Evolutionary conservation across 768 basidiomycete genomes (phyloP).

Genomic region (Tricholoma sp.): DNA sequence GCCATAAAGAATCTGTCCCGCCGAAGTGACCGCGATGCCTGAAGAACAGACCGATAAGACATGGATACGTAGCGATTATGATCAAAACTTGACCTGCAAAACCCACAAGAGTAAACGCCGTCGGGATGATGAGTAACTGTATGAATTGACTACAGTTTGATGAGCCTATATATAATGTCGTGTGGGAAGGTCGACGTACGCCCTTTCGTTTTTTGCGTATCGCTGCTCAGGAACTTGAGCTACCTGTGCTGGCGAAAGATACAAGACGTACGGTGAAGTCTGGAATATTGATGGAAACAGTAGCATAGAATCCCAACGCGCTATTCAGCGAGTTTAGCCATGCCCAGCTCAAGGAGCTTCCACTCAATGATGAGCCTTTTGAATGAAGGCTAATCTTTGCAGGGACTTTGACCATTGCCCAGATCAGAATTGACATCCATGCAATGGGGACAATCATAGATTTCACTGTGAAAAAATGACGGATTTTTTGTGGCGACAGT

Average conservation of each 20-base stretch:
- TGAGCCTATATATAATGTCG: not conserved
- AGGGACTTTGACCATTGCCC: slow-evolving; percentile 70
- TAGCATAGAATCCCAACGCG: slow-evolving; percentile 69
- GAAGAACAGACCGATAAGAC: not conserved
- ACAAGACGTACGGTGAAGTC: slow-evolving; percentile 58
- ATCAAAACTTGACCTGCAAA: slow-evolving; percentile 45
- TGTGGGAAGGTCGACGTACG: slow-evolving; percentile 34
- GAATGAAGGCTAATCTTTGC: slow-evolving; percentile 54
- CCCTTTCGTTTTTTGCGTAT: slow-evolving; percentile 64
- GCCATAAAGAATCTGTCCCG: slow-evolving; percentile 69
- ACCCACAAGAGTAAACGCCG: slow-evolving; percentile 69
- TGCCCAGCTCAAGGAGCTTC: slow-evolving; percentile 61
- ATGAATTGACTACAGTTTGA: slow-evolving; percentile 52
- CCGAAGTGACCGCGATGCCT: slow-evolving; percentile 75
- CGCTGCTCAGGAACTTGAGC: slow-evolving; percentile 33
- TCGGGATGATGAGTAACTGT: slow-evolving; percentile 71
- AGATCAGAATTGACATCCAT: slow-evolving; percentile 70
- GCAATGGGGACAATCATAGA: slow-evolving; percentile 57
- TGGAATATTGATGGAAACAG: slow-evolving; percentile 74
- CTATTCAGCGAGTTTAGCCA: slow-evolving; percentile 78
- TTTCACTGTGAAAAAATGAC: slow-evolving; percentile 72
- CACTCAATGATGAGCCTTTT: slow-evolving; percentile 45
- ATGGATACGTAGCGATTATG: not conserved
- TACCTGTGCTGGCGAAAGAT: not conserved
- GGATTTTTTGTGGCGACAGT: slow-evolving; percentile 72